phyloP scores from a whole-genome alignment of 2,329 filamentous ascomycete species.

The Penicillium sp. region DNA sequence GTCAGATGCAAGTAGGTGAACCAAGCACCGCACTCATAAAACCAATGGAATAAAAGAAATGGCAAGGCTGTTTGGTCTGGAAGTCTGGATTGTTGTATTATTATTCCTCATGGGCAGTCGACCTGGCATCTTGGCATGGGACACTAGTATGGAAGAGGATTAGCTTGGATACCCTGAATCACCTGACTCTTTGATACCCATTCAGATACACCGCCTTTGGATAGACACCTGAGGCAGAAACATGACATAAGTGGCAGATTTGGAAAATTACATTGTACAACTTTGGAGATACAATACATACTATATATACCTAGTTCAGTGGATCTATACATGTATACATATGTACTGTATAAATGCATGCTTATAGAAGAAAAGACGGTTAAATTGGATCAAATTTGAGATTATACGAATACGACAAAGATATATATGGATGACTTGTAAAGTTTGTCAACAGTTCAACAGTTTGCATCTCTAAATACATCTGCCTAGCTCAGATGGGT shows the following conservation, averaged over 20 bases:
- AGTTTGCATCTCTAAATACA: not conserved
- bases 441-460: not conserved
- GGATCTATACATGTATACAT: too few species aligned
- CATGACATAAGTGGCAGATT: not conserved
- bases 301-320: too few species aligned
- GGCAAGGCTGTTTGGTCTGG: conserved; percentile 3
- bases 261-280: not conserved
- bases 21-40: conserved; percentile 9
- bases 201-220: not conserved
- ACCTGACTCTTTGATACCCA: not conserved
- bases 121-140: conserved; percentile 27
- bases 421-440: not conserved
- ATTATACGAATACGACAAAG: not conserved
- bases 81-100: conserved; percentile 26
- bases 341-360: not conserved
- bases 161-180: not conserved
- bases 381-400: not conserved
- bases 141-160: conserved; percentile 12
- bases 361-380: not conserved
- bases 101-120: conserved; percentile 25
- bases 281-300: not conserved
- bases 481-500: not conserved
- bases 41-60: conserved; percentile 12
- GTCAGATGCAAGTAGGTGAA: conserved; percentile 9
- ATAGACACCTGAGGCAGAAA: not conserved